Conservation (phyloP, 192 early-diverging fungal genomes). For the Helicostylum pulchrum region DNA sequence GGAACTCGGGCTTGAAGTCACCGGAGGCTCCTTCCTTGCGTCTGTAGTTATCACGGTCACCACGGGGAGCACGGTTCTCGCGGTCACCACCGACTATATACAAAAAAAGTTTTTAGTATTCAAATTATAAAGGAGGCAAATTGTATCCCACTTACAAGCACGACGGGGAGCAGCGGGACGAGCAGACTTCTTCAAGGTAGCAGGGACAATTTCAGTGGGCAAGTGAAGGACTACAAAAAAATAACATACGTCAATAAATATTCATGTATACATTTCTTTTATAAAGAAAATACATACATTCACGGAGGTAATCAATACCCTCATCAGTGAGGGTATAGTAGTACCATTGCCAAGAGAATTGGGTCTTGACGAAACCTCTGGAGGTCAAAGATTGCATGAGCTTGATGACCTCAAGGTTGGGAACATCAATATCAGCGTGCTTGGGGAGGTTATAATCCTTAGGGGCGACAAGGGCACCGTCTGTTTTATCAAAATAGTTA, state of each 20-base stretch:
- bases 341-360: conserved; percentile 99
- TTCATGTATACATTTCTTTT: not conserved
- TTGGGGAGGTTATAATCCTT: conserved; percentile 97
- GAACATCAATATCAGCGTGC: conserved; percentile 95
- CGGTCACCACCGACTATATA: conserved; percentile 66
- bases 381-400: conserved; percentile 95
- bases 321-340: conserved; percentile 99
- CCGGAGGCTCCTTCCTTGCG: conserved; percentile 92
- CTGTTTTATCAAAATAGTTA: conserved; percentile 35
- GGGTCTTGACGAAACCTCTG: conserved; percentile 88
- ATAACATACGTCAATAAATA: not conserved
- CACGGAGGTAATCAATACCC: conserved; percentile 96
- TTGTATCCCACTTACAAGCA: conserved; percentile 49
- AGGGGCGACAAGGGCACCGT: conserved; percentile 98
- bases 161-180: conserved; percentile 73
- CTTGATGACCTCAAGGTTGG: conserved; percentile 99
- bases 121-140: not conserved
- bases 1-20: conserved; percentile 97
- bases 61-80: conserved; percentile 58
- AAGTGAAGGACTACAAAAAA: conserved; percentile 77
- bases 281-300: conserved; percentile 44
- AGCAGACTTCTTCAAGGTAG: conserved; percentile 94
- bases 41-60: conserved; percentile 84
- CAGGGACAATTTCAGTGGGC: conserved; percentile 94
- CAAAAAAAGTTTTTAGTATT: conserved; percentile 7